Evolutionary conservation across 106 monocot genomes (phyloP).

Genomic region (Chionographis japonica): DNA sequence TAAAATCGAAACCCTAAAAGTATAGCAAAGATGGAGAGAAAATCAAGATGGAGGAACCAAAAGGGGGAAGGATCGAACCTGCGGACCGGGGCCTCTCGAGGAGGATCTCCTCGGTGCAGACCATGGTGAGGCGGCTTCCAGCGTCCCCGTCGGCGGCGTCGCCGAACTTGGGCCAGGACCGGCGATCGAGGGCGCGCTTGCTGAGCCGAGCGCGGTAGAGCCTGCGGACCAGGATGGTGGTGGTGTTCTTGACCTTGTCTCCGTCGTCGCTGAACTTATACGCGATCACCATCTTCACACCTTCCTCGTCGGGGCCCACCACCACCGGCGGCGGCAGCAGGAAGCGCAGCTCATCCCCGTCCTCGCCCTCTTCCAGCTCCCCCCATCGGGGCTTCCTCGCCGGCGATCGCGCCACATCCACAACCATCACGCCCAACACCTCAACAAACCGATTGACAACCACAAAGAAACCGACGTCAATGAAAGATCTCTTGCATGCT

Average conservation of each 20-base stretch:
- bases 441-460: too few species aligned
- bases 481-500: too few species aligned
- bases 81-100: conserved; percentile 73
- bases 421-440: conserved; percentile 9
- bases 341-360: conserved; percentile 39
- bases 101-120: conserved; percentile 86
- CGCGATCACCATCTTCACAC: conserved; percentile 64
- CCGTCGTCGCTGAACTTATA: conserved; percentile 74
- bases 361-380: conserved; percentile 81
- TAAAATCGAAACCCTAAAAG: neutral
- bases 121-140: conserved; percentile 74
- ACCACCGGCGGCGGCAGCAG: conserved; percentile 76
- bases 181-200: conserved; percentile 75
- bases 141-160: conserved; percentile 68
- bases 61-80: conserved; percentile 31
- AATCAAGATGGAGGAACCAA: neutral
- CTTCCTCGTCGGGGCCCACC: conserved; percentile 74
- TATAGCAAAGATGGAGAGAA: too few species aligned
- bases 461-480: too few species aligned
- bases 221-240: conserved; percentile 58
- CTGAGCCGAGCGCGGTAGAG: conserved; percentile 72
- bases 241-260: conserved; percentile 76
- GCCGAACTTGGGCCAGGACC: conserved; percentile 84
- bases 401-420: conserved; percentile 18
- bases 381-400: conserved; percentile 63